Evolutionary conservation across 352 stramenopile genomes (phyloP).

Genomic region (Globisporangium recalcitrans): DNA sequence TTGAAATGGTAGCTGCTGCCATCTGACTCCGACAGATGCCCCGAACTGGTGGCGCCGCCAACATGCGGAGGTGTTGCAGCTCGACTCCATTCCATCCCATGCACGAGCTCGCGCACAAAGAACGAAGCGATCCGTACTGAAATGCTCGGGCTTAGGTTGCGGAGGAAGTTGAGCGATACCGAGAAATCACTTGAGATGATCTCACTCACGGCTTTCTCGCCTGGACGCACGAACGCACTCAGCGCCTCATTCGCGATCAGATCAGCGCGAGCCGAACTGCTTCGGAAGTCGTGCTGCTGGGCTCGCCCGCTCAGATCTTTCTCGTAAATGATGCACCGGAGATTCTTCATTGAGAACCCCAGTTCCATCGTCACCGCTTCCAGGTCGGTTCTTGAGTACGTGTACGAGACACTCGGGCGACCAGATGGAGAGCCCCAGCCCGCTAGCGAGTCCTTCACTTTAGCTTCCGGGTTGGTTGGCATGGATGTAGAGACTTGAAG

Average conservation of each 20-base stretch:
- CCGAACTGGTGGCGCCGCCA: background rate
- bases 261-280: background rate
- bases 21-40: background rate
- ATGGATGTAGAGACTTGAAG: slow-evolving; percentile 21
- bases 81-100: background rate
- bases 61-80: background rate
- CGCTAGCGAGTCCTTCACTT: background rate
- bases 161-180: slow-evolving; percentile 16
- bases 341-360: slow-evolving; percentile 50
- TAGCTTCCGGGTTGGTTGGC: background rate
- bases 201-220: slow-evolving; percentile 9
- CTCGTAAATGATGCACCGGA: slow-evolving; percentile 43
- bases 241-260: background rate
- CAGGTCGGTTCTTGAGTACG: slow-evolving; percentile 64
- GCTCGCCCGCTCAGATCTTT: slow-evolving; percentile 12
- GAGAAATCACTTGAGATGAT: slow-evolving; percentile 15
- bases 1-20: background rate
- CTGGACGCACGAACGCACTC: slow-evolving; percentile 3
- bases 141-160: slow-evolving; percentile 12
- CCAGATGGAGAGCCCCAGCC: slow-evolving; percentile 22
- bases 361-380: slow-evolving; percentile 63
- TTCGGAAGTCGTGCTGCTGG: background rate
- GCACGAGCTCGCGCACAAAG: slow-evolving; percentile 9
- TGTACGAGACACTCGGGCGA: slow-evolving; percentile 64
- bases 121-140: slow-evolving; percentile 17